phyloP scores from a whole-genome alignment of 1,139 yeast species.

The Suhomyces chickasaworum region DNA sequence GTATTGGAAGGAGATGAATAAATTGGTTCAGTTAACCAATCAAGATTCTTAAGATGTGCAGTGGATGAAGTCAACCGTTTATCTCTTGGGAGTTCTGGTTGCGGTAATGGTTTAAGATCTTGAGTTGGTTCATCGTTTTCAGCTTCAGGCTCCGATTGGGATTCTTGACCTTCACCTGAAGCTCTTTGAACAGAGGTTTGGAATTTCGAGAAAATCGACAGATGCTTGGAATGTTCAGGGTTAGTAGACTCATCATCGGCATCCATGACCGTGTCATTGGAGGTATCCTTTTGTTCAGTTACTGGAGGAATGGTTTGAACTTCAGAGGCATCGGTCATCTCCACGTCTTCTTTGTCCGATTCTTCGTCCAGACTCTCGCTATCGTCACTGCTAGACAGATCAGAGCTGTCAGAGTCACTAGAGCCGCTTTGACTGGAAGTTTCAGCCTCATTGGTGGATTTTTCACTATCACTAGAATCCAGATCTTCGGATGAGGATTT shows the following conservation, averaged over 20 bases:
- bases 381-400: not conserved
- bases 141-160: constrained; percentile 20
- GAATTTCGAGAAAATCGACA: constrained; percentile 33
- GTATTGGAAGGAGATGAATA: constrained; percentile 50
- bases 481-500: constrained; percentile 2
- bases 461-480: constrained; percentile 3
- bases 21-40: constrained; percentile 71
- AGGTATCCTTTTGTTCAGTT: constrained; percentile 11
- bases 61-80: constrained; percentile 40
- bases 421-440: too few species aligned
- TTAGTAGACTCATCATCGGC: constrained; percentile 1
- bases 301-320: not conserved
- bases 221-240: constrained; percentile 29
- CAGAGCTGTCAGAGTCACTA: not conserved
- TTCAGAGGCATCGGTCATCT: constrained; percentile 6
- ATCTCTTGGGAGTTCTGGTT: constrained; percentile 66
- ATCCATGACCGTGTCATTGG: constrained; percentile 11
- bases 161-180: constrained; percentile 14
- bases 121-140: constrained; percentile 37
- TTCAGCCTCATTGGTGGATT: not conserved
- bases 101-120: constrained; percentile 80
- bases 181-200: constrained; percentile 19
- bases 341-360: not conserved
- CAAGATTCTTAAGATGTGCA: constrained; percentile 44
- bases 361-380: not conserved